A percentile compares a stretch with the other conserved stretches of the same genome.
phyloP scores from a whole-genome alignment of 495 filamentous ascomycete species.

The Penicillium bovifimosum region DNA sequence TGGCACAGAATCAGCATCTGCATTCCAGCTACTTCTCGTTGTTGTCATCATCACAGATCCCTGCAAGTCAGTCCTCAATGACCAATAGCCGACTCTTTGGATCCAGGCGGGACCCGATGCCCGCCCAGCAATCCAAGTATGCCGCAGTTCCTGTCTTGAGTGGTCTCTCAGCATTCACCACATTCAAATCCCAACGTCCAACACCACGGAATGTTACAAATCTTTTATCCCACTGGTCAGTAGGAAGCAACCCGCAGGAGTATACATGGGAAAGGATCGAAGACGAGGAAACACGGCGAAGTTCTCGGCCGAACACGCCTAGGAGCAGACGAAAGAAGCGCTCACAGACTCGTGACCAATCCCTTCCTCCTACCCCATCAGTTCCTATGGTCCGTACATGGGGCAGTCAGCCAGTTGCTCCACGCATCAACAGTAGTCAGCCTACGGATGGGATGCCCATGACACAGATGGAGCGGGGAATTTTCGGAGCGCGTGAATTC shows the following conservation, averaged over 20 bases:
- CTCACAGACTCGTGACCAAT: conserved; percentile 15
- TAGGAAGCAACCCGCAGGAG: conserved; percentile 31
- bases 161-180: conserved; percentile 30
- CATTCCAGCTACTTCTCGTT: neutral
- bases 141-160: conserved; percentile 10
- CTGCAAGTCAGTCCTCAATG: conserved; percentile 10
- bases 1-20: conserved; percentile 1
- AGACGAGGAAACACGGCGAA: conserved; percentile 16
- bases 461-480: conserved; percentile 43
- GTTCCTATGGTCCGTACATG: conserved; percentile 23
- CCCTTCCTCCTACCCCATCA: conserved; percentile 23
- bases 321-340: conserved; percentile 26
- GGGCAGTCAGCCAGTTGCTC: conserved; percentile 38
- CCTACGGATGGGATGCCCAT: conserved; percentile 17
- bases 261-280: conserved; percentile 39
- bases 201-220: conserved; percentile 22
- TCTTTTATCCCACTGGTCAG: conserved; percentile 42
- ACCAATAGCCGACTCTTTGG: neutral
- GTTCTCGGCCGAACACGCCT: conserved; percentile 15
- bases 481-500: conserved; percentile 33
- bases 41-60: conserved; percentile 12
- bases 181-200: conserved; percentile 21
- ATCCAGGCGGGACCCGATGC: neutral
- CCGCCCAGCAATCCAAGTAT: conserved; percentile 2
- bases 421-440: conserved; percentile 35